Evolutionary conservation across 2,329 filamentous ascomycete genomes (phyloP).

Genomic region (Cladosporium halotolerans): DNA sequence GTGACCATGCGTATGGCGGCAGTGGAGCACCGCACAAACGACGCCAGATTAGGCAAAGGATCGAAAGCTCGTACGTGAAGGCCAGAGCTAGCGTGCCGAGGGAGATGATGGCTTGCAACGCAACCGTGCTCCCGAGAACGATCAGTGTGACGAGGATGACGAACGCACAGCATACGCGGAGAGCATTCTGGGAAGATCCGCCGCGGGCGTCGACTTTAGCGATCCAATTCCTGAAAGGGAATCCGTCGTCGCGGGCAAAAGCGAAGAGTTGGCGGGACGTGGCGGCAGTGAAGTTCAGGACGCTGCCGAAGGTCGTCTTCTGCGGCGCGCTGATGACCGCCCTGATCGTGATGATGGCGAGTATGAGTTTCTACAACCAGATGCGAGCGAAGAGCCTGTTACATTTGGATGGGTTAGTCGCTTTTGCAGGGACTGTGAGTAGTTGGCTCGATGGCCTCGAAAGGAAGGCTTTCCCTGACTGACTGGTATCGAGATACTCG

Average conservation of each 20-base stretch:
- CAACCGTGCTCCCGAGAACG: conserved; percentile 21
- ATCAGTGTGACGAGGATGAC: conserved; percentile 22
- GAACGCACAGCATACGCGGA: conserved; percentile 19
- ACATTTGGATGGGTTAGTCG: conserved; percentile 4
- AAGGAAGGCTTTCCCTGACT: too few relatives aligned
- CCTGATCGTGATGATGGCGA: conserved; percentile 8
- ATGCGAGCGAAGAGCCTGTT: conserved; percentile 7
- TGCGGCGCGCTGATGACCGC: conserved; percentile 9
- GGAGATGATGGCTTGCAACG: conserved; percentile 33
- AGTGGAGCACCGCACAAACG: conserved; percentile 18
- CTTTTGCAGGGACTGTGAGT: neutral
- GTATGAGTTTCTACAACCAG: conserved; percentile 7
- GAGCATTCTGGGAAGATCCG: conserved; percentile 23
- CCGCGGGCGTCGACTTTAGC: conserved; percentile 19
- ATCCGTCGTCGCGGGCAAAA: conserved; percentile 33
- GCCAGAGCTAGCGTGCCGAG: conserved; percentile 34
- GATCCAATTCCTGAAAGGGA: conserved; percentile 19
- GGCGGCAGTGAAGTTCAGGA: conserved; percentile 13
- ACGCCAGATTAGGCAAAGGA: conserved; percentile 26
- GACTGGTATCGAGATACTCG: neutral
- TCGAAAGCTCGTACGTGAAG: conserved; percentile 38
- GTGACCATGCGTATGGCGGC: conserved; percentile 19
- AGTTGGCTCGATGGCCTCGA: too few relatives aligned
- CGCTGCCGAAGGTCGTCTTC: conserved; percentile 13
- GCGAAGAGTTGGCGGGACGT: conserved; percentile 42